These are phyloP conservation scores for Rosa lucieae DNA, from an alignment of 306 rosid genomes.

Conservation along the genomic window DNA sequence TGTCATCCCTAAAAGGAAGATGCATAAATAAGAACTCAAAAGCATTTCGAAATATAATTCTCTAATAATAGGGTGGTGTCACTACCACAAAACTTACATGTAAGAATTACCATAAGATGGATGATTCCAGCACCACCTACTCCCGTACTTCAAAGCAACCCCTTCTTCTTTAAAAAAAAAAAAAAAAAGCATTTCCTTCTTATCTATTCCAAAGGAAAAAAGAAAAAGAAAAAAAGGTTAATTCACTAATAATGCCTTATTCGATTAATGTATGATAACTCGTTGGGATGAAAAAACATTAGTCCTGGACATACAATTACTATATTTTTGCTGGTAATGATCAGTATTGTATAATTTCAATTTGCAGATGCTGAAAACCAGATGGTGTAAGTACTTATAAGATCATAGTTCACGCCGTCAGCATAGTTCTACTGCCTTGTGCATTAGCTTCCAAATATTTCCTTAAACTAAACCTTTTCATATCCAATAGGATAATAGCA, in stretches of 20 bases:
- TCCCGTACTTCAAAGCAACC: slow-evolving; percentile 87
- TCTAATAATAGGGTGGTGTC: neutral
- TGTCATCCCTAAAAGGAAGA: too few species aligned
- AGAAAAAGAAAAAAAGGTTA: neutral
- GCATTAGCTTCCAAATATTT: neutral
- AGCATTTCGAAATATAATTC: neutral
- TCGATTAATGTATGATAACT: neutral
- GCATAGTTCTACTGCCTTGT: neutral
- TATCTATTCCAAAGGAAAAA: slow-evolving; percentile 47
- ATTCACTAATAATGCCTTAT: neutral
- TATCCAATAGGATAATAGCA: neutral
- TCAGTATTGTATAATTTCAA: neutral
- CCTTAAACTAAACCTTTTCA: neutral
- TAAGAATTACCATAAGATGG: slow-evolving; percentile 70
- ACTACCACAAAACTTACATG: neutral
- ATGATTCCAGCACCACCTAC: slow-evolving; percentile 50
- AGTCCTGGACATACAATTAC: neutral
- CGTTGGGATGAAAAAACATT: neutral
- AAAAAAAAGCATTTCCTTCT: slow-evolving; percentile 30
- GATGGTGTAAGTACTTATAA: neutral
- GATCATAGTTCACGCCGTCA: neutral
- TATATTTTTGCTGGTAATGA: neutral
- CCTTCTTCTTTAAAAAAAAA: too few species aligned
- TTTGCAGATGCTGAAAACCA: neutral
- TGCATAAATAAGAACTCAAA: neutral